Conservation (phyloP, 2,329 filamentous ascomycete genomes). For the Ophiocordyceps unilateralis region DNA sequence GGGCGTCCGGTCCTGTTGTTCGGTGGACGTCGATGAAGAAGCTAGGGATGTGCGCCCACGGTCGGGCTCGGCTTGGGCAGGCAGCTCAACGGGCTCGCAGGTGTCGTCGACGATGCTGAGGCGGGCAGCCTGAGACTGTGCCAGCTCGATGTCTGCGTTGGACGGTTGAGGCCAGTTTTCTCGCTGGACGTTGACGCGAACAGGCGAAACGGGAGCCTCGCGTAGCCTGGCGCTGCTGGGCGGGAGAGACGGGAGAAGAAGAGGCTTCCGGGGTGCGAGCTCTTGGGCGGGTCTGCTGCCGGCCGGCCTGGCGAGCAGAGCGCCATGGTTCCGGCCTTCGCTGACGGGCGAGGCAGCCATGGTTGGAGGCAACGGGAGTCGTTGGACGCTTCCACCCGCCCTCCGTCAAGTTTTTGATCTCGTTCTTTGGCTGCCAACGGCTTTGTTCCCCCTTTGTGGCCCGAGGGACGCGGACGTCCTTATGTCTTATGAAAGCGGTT, state of each 20-base stretch:
- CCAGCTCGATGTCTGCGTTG: slow-evolving; percentile 31
- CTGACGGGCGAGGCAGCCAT: slow-evolving; percentile 11
- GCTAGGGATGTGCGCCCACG: neutral
- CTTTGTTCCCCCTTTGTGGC: neutral
- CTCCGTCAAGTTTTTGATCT: neutral
- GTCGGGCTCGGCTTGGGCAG: neutral
- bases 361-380: slow-evolving; percentile 14
- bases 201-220: slow-evolving; percentile 36
- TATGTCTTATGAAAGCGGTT: neutral
- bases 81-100: neutral
- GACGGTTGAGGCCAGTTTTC: slow-evolving; percentile 35
- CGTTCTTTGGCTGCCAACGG: neutral
- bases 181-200: slow-evolving; percentile 34
- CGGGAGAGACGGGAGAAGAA: slow-evolving; percentile 12
- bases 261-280: slow-evolving; percentile 17
- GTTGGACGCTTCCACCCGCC: neutral
- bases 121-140: slow-evolving; percentile 10
- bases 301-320: slow-evolving; percentile 2
- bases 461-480: neutral
- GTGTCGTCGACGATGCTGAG: slow-evolving; percentile 7
- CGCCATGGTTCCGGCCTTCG: slow-evolving; percentile 6
- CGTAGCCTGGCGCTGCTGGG: slow-evolving; percentile 23
- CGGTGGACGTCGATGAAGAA: neutral
- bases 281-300: slow-evolving; percentile 7
- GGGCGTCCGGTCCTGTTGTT: neutral